phyloP scores from a whole-genome alignment of 2,329 filamentous ascomycete species.

The Beauveria rudraprayagi region DNA sequence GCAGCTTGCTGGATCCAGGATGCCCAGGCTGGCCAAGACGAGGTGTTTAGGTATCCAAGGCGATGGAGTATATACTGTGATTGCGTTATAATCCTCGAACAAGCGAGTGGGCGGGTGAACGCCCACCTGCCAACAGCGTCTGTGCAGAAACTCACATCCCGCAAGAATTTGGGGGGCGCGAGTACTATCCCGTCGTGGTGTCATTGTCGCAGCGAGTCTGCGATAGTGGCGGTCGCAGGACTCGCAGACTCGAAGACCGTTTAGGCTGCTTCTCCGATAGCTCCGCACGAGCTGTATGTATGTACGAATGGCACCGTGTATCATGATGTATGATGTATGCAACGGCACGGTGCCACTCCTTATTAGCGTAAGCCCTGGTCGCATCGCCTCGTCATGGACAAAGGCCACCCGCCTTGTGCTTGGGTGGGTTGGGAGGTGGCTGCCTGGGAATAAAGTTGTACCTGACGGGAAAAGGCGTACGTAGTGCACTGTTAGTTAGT shows the following conservation, averaged over 20 bases:
- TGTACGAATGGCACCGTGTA: not conserved
- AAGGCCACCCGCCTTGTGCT: not conserved
- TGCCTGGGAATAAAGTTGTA: not conserved
- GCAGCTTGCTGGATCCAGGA: too few relatives aligned
- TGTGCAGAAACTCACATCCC: not conserved
- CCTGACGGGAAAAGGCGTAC: not conserved
- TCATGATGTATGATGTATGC: not conserved
- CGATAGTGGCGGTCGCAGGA: not conserved
- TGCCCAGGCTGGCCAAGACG: too few relatives aligned
- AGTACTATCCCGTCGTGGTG: not conserved
- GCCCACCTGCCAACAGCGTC: not conserved
- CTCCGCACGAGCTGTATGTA: not conserved
- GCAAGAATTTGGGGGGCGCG: not conserved
- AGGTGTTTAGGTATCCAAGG: too few relatives aligned
- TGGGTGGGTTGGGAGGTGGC: not conserved
- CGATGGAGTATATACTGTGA: not conserved
- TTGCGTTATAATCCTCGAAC: not conserved
- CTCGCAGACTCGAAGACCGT: not conserved
- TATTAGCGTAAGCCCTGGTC: not conserved
- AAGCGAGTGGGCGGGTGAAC: not conserved
- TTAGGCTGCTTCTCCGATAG: conserved; percentile 3
- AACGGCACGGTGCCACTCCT: not conserved
- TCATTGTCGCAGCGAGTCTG: not conserved
- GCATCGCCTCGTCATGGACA: conserved; percentile 2
- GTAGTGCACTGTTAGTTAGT: too few relatives aligned